A percentile compares a stretch with the other conserved stretches of the same genome.
These are phyloP conservation scores for Psilocybe cyanescens DNA, from an alignment of 768 basidiomycete species.

Conservation along the genomic window DNA sequence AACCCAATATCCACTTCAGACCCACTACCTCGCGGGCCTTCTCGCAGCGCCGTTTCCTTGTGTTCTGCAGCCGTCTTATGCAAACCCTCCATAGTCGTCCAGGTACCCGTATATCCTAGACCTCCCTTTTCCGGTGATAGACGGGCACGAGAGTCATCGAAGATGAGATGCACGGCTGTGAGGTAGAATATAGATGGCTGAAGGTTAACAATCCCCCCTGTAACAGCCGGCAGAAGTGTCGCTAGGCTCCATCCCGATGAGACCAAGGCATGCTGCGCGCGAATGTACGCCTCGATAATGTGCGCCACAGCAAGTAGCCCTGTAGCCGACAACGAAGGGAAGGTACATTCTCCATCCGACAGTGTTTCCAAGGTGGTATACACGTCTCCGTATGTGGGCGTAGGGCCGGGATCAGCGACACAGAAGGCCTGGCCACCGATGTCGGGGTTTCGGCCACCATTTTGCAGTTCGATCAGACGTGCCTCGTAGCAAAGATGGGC, in stretches of 20 bases:
- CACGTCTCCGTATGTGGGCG: slow-evolving; percentile 65
- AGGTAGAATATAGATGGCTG: slow-evolving; percentile 64
- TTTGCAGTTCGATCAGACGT: slow-evolving; percentile 59
- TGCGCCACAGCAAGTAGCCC: slow-evolving; percentile 67
- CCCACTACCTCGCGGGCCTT: slow-evolving; percentile 40
- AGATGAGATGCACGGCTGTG: slow-evolving; percentile 56
- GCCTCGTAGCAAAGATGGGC: slow-evolving; percentile 77
- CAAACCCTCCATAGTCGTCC: slow-evolving; percentile 62
- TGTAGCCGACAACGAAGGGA: slow-evolving; percentile 62
- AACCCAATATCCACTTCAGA: slow-evolving; percentile 48
- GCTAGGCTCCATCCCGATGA: slow-evolving; percentile 28
- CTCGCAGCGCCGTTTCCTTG: slow-evolving; percentile 23
- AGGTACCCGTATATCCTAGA: slow-evolving; percentile 62
- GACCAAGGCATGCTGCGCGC: slow-evolving; percentile 45
- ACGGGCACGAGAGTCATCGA: slow-evolving; percentile 69
- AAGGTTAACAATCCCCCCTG: slow-evolving; percentile 54
- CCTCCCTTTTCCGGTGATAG: slow-evolving; percentile 58
- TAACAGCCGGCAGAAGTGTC: slow-evolving; percentile 45
- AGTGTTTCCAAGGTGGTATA: slow-evolving; percentile 59
- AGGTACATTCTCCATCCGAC: slow-evolving; percentile 57
- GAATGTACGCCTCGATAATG: slow-evolving; percentile 59
- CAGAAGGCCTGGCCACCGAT: slow-evolving; percentile 76
- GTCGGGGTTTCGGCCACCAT: slow-evolving; percentile 49
- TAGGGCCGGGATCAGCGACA: slow-evolving; percentile 67
- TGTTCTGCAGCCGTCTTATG: slow-evolving; percentile 59